Base-by-base conservation (phyloP, 495 filamentous ascomycete species). In the Beverwykella pulmonaria region DNA sequence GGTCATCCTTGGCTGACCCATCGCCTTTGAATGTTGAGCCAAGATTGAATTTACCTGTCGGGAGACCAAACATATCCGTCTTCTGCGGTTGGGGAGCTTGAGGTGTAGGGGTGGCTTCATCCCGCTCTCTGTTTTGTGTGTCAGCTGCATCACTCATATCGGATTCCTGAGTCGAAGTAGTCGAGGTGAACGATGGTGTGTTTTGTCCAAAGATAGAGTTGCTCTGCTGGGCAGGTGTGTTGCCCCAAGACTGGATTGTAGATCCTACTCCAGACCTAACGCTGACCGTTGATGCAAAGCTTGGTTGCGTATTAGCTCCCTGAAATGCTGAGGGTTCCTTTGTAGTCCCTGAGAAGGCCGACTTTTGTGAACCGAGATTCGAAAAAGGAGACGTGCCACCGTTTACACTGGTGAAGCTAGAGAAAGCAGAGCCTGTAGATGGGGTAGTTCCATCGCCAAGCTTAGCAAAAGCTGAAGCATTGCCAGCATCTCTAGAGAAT, bases 1-100 rank as follows among this genome's bases (percentile, higher is more conserved):
- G 76, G 67, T 88, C 86, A 65, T 89, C 86, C 53, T 83, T 84
- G 25, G 83, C 83, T 55, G 82, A 79, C 9, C 82, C 82, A 72
- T 96, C 93, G 29, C 81, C 81, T 75, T 94, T 92, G 77, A 97
- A 97, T 15, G 86, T 89, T 47, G 88, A 90, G 1, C 84, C 87
- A 22, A 97, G 81, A 25, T 86, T 85, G 74, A 97, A 97, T 0
- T 83, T 81, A 55, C 76, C 69, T 15, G 55, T 55, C 41, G 61
- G 49, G 30, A 57, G 57, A 52, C 53, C 67, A 53, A 69, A 74
- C 36, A 66, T 64, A 56, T 63, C 49, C 20, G 56, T 58, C 4
- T 61, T 47, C 25, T 64, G 64, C 20, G 53, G 17, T 17, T 53
- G 54, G 7, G 66, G 62, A 9, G 52, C 62, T 53, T 73, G 63